Conservation (phyloP, 2,329 filamentous ascomycete species). For the Trichoderma asperellum region DNA sequence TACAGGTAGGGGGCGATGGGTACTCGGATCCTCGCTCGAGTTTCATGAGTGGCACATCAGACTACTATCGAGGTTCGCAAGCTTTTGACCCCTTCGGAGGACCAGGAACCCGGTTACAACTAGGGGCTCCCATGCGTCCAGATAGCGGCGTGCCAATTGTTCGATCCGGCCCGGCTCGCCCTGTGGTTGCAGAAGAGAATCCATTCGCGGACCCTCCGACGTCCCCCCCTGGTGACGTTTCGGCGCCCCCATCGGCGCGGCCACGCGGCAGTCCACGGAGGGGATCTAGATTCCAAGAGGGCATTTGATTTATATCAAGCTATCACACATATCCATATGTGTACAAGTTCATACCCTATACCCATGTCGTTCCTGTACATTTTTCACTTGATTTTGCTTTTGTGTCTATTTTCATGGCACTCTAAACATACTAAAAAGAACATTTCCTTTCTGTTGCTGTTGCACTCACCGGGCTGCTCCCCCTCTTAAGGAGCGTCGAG, state of each 20-base stretch:
- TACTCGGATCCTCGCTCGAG: slow-evolving; percentile 56
- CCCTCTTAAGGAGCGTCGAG: slow-evolving; percentile 22
- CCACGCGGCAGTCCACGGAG: slow-evolving; percentile 41
- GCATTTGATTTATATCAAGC: slow-evolving; percentile 39
- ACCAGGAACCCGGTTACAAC: slow-evolving; percentile 50
- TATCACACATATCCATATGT: slow-evolving; percentile 1
- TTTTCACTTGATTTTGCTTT: background rate
- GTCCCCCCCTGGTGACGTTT: slow-evolving; percentile 41
- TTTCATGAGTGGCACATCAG: slow-evolving; percentile 54
- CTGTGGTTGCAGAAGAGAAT: slow-evolving; percentile 60
- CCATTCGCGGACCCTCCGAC: slow-evolving; percentile 47
- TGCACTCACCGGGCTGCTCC: slow-evolving; percentile 25
- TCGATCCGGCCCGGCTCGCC: slow-evolving; percentile 67
- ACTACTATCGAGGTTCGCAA: slow-evolving; percentile 59
- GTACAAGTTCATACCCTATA: slow-evolving; percentile 18
- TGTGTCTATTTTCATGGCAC: background rate
- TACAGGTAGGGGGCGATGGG: slow-evolving; percentile 65
- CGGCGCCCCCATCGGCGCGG: slow-evolving; percentile 44
- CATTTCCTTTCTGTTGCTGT: background rate
- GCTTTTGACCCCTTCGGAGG: slow-evolving; percentile 46
- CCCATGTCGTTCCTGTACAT: slow-evolving; percentile 10
- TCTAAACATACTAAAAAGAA: background rate
- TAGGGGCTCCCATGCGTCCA: slow-evolving; percentile 63
- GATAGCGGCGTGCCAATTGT: slow-evolving; percentile 64
- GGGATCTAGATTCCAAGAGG: slow-evolving; percentile 48